Evolutionary conservation across 192 early-diverging fungal species (phyloP).

Genomic region (Coemansia sp.): DNA sequence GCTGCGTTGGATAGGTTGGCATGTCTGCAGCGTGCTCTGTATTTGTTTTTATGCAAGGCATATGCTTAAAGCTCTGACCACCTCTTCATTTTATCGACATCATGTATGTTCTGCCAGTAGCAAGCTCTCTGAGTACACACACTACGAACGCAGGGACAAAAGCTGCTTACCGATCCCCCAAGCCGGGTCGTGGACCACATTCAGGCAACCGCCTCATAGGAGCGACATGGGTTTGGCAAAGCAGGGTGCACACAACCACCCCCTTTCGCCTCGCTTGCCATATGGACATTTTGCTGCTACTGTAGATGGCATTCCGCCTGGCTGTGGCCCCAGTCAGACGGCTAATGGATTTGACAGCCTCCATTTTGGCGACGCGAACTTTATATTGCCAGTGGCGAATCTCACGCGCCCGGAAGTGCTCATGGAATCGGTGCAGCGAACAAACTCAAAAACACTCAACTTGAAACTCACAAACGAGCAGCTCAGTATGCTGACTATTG

Average conservation of each 20-base stretch:
- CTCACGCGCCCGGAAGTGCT: slow-evolving; percentile 3
- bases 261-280: not conserved
- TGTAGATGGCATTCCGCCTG: not conserved
- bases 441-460: not conserved
- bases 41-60: not conserved
- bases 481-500: not conserved
- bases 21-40: not conserved
- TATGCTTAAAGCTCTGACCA: too few relatives aligned
- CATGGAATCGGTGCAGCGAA: not conserved
- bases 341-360: not conserved
- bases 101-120: not conserved
- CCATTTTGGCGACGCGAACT: slow-evolving; percentile 2
- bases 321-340: not conserved
- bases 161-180: not conserved
- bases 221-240: not conserved
- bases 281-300: not conserved
- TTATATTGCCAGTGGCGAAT: not conserved
- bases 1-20: not conserved
- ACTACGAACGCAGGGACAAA: not conserved
- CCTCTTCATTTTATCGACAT: too few relatives aligned
- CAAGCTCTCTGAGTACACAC: not conserved
- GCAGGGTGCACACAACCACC: not conserved
- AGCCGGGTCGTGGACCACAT: slow-evolving; percentile 4
- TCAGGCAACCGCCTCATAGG: not conserved
- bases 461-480: slow-evolving; percentile 7